Evolutionary conservation across 768 basidiomycete species (phyloP).

Genomic region (Mycena olivaceomarginata): DNA sequence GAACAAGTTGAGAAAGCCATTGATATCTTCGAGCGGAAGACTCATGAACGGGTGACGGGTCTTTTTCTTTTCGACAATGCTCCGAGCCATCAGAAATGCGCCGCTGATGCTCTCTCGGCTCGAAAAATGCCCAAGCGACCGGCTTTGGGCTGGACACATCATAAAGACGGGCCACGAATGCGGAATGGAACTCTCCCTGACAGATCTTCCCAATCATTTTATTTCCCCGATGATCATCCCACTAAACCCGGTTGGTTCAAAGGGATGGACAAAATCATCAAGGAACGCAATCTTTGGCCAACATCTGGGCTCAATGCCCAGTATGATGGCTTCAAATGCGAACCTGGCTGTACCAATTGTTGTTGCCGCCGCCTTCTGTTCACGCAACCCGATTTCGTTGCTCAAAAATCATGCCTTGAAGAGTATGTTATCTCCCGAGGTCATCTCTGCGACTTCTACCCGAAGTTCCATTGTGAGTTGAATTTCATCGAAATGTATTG

Average conservation of each 20-base stretch:
- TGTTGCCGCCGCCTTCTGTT: conserved; percentile 46
- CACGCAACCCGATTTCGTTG: conserved; percentile 44
- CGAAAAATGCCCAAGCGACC: conserved; percentile 31
- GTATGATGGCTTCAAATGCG: conserved; percentile 13
- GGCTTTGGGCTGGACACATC: not conserved
- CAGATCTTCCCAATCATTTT: conserved; percentile 13
- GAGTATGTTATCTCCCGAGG: conserved; percentile 38
- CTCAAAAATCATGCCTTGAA: conserved; percentile 53
- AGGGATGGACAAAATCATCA: too few relatives aligned
- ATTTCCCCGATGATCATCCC: conserved; percentile 42
- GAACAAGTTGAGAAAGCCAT: conserved; percentile 50
- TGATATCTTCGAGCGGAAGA: conserved; percentile 55
- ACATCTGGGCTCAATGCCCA: not conserved
- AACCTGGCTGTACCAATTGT: conserved; percentile 31
- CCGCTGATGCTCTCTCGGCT: too few relatives aligned
- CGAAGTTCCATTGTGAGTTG: conserved; percentile 15
- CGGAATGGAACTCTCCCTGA: not conserved
- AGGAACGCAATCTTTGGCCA: not conserved
- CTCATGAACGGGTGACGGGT: conserved; percentile 47
- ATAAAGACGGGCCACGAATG: conserved; percentile 6
- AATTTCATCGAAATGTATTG: conserved; percentile 25
- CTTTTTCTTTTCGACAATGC: conserved; percentile 31
- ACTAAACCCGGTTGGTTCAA: conserved; percentile 35
- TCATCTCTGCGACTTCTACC: conserved; percentile 5
- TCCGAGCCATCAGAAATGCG: conserved; percentile 49